These are phyloP conservation scores for Aspergillus incahuasiensis DNA, from an alignment of 495 filamentous ascomycete genomes.

Conservation along the genomic window DNA sequence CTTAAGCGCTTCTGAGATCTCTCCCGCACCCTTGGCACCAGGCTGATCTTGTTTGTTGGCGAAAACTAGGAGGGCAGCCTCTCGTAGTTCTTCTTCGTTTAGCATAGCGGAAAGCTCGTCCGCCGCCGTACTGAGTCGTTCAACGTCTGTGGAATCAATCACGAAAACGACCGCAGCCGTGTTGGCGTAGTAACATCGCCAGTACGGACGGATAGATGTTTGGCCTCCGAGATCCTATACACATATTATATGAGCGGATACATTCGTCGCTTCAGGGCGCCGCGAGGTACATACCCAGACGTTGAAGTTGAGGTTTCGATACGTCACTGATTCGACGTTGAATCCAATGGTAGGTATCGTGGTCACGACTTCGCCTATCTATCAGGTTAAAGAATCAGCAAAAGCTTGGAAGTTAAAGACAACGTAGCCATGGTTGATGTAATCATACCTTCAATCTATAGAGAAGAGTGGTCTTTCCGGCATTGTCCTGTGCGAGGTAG, in stretches of 20 bases:
- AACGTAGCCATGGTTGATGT: not conserved
- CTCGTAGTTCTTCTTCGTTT: conserved; percentile 91
- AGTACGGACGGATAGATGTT: conserved; percentile 95
- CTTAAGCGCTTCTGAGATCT: conserved; percentile 89
- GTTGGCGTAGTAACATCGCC: conserved; percentile 99
- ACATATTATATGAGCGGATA: conserved; percentile 8
- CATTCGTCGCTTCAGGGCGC: not conserved
- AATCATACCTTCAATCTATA: conserved; percentile 87
- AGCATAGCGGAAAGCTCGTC: conserved; percentile 94
- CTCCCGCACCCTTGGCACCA: conserved; percentile 91
- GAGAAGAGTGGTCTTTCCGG: conserved; percentile 93
- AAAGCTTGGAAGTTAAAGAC: not conserved
- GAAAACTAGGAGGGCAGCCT: conserved; percentile 89
- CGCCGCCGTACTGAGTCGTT: conserved; percentile 82
- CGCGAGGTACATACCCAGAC: conserved; percentile 67
- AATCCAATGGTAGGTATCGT: conserved; percentile 99
- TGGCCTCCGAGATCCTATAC: conserved; percentile 86
- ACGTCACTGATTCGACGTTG: conserved; percentile 97
- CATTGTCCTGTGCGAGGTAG: conserved; percentile 71
- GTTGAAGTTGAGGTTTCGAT: conserved; percentile 96
- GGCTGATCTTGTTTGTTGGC: conserved; percentile 99
- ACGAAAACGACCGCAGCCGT: conserved; percentile 99
- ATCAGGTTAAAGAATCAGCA: conserved; percentile 21
- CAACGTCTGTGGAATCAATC: conserved; percentile 95
- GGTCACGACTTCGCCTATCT: conserved; percentile 98